Conservation (phyloP, 73 alveolate species). For the Blepharisma japonicum region DNA sequence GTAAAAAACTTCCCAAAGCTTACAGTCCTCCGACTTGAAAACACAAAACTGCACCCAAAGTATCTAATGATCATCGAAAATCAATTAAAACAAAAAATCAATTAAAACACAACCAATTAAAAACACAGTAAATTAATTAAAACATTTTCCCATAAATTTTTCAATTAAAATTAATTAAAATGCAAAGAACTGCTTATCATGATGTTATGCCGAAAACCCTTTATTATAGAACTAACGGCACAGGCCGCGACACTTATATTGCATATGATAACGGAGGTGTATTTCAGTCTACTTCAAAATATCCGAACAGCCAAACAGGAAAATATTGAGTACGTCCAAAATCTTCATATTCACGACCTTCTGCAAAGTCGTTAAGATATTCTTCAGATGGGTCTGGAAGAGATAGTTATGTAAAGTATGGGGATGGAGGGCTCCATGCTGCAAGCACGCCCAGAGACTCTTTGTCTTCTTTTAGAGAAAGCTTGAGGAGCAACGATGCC, state of each 20-base stretch:
- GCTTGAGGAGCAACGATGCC: neutral
- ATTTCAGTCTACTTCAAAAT: neutral
- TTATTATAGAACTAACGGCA: constrained; percentile 53
- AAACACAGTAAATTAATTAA: too few species aligned
- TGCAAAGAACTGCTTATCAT: constrained; percentile 9
- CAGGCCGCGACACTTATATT: constrained; percentile 64
- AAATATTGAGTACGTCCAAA: neutral
- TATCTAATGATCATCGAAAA: too few species aligned
- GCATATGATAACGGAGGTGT: constrained; percentile 50
- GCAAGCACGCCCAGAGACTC: neutral
- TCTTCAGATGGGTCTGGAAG: constrained; percentile 72
- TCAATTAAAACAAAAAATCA: too few species aligned
- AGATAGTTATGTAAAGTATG: constrained; percentile 48
- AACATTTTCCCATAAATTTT: too few species aligned
- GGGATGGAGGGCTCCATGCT: constrained; percentile 22
- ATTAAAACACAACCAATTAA: too few species aligned
- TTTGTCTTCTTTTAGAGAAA: neutral
- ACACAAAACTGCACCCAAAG: too few species aligned
- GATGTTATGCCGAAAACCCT: constrained; percentile 38
- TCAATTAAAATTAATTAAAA: neutral
- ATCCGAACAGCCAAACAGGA: neutral
- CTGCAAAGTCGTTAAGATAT: constrained; percentile 43
- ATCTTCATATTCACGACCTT: neutral
- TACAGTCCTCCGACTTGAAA: too few species aligned
- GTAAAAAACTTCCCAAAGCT: too few species aligned